Percentiles rank a stretch among this genome's conserved stretches.
Conservation (phyloP, 495 filamentous ascomycete genomes). For the Sabuloglossum arenarium region DNA sequence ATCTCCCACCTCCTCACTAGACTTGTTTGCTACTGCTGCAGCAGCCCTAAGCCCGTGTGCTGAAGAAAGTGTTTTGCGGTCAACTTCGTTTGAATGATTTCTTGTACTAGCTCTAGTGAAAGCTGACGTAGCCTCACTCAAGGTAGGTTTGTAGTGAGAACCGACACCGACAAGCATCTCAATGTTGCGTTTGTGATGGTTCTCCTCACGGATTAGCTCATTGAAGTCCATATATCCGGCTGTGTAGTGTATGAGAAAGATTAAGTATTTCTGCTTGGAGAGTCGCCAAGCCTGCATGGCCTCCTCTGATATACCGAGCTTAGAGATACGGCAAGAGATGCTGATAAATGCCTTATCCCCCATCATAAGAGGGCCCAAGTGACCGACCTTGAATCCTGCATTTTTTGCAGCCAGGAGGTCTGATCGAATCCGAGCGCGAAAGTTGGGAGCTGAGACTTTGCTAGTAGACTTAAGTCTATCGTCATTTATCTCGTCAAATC, state of each 20-base stretch:
- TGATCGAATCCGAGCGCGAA: slow-evolving; percentile 24
- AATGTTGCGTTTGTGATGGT: slow-evolving; percentile 2
- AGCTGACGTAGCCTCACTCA: slow-evolving; percentile 24
- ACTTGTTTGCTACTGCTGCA: background rate
- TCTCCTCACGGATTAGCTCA: background rate
- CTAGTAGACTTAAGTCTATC: background rate
- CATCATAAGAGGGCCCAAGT: slow-evolving; percentile 27
- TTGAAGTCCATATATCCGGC: slow-evolving; percentile 33
- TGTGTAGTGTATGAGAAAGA: slow-evolving; percentile 52
- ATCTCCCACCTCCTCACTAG: background rate
- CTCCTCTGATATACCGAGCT: slow-evolving; percentile 58
- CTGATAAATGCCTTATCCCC: slow-evolving; percentile 28
- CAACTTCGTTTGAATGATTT: slow-evolving; percentile 1
- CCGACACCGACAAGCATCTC: slow-evolving; percentile 29
- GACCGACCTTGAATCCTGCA: slow-evolving; percentile 59
- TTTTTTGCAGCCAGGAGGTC: slow-evolving; percentile 41
- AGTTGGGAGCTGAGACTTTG: background rate
- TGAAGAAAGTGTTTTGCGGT: background rate
- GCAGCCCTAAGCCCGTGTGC: background rate
- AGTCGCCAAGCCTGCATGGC: slow-evolving; percentile 63
- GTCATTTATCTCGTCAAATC: background rate
- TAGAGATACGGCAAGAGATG: slow-evolving; percentile 42
- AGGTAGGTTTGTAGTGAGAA: slow-evolving; percentile 31
- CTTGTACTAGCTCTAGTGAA: slow-evolving; percentile 21
- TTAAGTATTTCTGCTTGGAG: slow-evolving; percentile 41